A percentile compares a stretch with the other conserved stretches of the same genome.
These are phyloP conservation scores for Rhexocercosporidium sp. DNA, from an alignment of 2,329 filamentous ascomycete genomes.

Conservation along the genomic window DNA sequence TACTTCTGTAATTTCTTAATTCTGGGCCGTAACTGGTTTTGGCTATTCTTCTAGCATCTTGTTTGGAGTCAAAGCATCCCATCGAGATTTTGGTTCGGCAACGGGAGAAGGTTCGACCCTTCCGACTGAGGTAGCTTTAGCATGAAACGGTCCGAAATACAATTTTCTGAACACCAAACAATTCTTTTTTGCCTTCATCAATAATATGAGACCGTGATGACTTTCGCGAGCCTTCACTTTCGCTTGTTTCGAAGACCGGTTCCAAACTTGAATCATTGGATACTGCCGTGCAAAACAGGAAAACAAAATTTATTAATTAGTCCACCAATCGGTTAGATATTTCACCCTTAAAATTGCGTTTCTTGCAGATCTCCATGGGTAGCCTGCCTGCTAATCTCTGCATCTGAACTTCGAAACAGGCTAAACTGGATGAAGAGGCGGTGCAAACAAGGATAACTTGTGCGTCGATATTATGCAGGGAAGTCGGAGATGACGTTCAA, in stretches of 20 bases:
- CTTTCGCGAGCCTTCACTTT: constrained; percentile 12
- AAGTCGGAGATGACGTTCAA: constrained; percentile 2
- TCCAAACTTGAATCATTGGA: not conserved
- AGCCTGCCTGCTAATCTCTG: constrained; percentile 9
- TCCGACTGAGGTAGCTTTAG: constrained; percentile 26
- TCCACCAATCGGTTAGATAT: not conserved
- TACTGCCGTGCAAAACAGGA: not conserved
- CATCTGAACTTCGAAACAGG: constrained; percentile 18
- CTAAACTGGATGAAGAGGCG: constrained; percentile 7
- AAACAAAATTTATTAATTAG: not conserved
- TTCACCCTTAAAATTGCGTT: not conserved
- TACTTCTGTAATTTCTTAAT: constrained; percentile 34
- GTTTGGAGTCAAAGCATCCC: constrained; percentile 27
- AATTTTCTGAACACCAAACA: constrained; percentile 30
- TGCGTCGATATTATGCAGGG: not conserved
- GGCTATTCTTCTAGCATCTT: constrained; percentile 22
- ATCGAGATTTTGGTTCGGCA: constrained; percentile 21
- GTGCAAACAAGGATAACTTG: constrained; percentile 6
- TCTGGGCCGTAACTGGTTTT: constrained; percentile 18
- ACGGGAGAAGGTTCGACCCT: constrained; percentile 25
- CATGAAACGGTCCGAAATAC: constrained; percentile 29
- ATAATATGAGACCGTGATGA: too few species aligned
- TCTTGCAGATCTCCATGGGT: constrained; percentile 14
- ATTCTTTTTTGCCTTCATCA: not conserved
- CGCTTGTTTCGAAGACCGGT: not conserved